Evolutionary conservation across 225 moss, liverwort and hornwort genomes (phyloP).

Genomic region (Physcomitrellopsis africana): DNA sequence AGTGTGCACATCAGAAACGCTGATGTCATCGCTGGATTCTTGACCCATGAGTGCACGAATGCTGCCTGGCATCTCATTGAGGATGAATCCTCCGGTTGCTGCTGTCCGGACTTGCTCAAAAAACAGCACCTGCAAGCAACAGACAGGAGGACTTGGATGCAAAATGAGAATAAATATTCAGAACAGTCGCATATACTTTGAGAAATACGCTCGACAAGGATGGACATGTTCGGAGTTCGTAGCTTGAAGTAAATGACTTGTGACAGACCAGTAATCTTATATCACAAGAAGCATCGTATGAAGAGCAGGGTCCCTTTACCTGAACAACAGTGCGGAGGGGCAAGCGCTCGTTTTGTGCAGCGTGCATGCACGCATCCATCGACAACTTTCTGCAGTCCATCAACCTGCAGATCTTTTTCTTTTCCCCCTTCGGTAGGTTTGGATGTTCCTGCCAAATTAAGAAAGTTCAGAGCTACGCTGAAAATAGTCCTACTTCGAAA

Average conservation of each 20-base stretch:
- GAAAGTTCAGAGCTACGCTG: slow-evolving; percentile 23
- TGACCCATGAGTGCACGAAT: slow-evolving; percentile 72
- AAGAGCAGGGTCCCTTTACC: slow-evolving; percentile 35
- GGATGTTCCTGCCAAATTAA: slow-evolving; percentile 72
- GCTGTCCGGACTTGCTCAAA: slow-evolving; percentile 80
- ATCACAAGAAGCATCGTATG: slow-evolving; percentile 5
- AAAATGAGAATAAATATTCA: background rate
- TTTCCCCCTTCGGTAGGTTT: slow-evolving; percentile 63
- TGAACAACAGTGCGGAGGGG: slow-evolving; percentile 82
- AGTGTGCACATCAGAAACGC: slow-evolving; percentile 40
- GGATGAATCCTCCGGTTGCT: slow-evolving; percentile 55
- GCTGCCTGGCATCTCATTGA: slow-evolving; percentile 67
- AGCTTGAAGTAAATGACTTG: background rate
- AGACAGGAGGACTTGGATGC: background rate
- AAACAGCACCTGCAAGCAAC: slow-evolving; percentile 67
- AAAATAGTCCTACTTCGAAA: background rate
- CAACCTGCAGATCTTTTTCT: slow-evolving; percentile 68
- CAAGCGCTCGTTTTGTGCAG: slow-evolving; percentile 87
- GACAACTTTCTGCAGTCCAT: slow-evolving; percentile 91
- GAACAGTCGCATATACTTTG: no score
- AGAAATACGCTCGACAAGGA: background rate
- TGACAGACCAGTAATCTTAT: background rate
- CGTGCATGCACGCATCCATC: slow-evolving; percentile 88
- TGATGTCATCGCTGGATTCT: slow-evolving; percentile 50
- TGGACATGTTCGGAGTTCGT: background rate